phyloP scores from a whole-genome alignment of 192 early-diverging fungal species.

The Coemansia asiatica region DNA sequence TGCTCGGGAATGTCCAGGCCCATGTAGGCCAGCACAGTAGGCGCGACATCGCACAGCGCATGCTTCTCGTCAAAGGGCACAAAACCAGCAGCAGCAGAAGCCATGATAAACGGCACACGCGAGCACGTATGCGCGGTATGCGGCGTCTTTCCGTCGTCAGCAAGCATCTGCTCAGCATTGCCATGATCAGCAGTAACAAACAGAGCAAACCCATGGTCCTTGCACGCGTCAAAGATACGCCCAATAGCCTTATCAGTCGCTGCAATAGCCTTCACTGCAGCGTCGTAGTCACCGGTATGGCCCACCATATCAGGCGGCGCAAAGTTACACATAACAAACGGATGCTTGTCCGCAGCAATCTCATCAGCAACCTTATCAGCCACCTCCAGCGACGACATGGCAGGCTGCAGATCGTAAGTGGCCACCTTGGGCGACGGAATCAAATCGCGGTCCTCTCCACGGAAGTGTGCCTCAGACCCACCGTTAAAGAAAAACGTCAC shows the following conservation, averaged over 20 bases:
- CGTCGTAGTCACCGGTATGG: slow-evolving; percentile 94
- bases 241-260: slow-evolving; percentile 96
- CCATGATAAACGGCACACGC: slow-evolving; percentile 92
- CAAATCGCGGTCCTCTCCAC: slow-evolving; percentile 84
- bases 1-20: slow-evolving; percentile 89
- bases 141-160: slow-evolving; percentile 77
- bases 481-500: slow-evolving; percentile 99
- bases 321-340: slow-evolving; percentile 99
- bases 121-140: slow-evolving; percentile 96
- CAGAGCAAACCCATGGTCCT: slow-evolving; percentile 80
- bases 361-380: slow-evolving; percentile 87
- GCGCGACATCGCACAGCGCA: slow-evolving; percentile 93
- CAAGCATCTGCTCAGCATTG: slow-evolving; percentile 98
- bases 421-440: slow-evolving; percentile 93
- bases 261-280: slow-evolving; percentile 86
- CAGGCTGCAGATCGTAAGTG: slow-evolving; percentile 95
- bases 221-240: slow-evolving; percentile 89
- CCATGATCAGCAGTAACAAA: slow-evolving; percentile 99
- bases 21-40: slow-evolving; percentile 91
- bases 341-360: slow-evolving; percentile 75
- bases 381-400: slow-evolving; percentile 90
- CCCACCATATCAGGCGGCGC: slow-evolving; percentile 97
- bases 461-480: slow-evolving; percentile 90
- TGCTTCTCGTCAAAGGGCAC: slow-evolving; percentile 58
- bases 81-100: slow-evolving; percentile 60